Evolutionary conservation across 164 flowering plant species (phyloP).

Genomic region (Aristolochia fimbriata): DNA sequence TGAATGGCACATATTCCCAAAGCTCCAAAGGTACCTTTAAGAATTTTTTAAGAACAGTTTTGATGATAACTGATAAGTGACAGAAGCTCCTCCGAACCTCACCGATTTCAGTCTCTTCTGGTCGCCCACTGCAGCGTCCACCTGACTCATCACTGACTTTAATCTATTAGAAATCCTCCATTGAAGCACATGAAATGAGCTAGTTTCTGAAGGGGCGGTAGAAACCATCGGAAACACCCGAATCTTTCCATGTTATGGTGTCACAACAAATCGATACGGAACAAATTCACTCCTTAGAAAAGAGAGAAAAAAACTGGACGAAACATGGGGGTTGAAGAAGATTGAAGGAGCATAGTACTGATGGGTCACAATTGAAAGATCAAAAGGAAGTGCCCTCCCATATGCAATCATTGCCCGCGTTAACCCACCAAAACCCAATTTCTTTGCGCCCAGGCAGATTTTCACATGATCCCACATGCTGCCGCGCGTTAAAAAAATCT

Average conservation of each 20-base stretch:
- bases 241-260: constrained; percentile 35
- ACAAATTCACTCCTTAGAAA: constrained; percentile 3
- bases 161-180: not conserved
- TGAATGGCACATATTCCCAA: not conserved
- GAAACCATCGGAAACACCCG: constrained; percentile 3
- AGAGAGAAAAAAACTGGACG: constrained; percentile 5
- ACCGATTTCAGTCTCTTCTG: not conserved
- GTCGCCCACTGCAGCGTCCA: not conserved
- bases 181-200: not conserved
- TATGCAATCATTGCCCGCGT: constrained; percentile 12
- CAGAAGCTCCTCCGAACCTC: not conserved
- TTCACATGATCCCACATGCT: constrained; percentile 28
- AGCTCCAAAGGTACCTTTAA: not conserved
- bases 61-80: too few relatives aligned
- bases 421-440: constrained; percentile 20
- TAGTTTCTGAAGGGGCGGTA: not conserved
- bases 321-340: not conserved
- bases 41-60: not conserved
- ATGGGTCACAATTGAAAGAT: not conserved
- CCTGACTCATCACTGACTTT: not conserved
- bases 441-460: constrained; percentile 4
- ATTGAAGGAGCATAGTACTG: not conserved
- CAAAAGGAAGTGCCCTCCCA: not conserved
- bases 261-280: not conserved
- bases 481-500: not conserved